Conservation (phyloP, 83 land plant genomes). For the Thuja plicata region DNA sequence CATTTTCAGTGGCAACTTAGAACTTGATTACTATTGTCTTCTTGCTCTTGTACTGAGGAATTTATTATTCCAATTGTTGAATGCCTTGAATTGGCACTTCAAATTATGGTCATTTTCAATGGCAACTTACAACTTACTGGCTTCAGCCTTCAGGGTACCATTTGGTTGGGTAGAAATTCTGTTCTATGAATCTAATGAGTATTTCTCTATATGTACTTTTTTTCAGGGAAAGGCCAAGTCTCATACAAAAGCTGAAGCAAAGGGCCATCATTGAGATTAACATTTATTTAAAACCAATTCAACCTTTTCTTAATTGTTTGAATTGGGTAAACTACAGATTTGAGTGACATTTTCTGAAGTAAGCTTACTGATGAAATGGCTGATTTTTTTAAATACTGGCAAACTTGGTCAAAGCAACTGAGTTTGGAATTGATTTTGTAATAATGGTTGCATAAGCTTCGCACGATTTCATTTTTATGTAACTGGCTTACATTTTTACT, state of each 20-base stretch:
- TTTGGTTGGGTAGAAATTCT: background rate
- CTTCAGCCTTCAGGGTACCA: slow-evolving; percentile 36
- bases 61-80: slow-evolving; percentile 24
- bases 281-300: background rate
- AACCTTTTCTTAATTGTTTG: background rate
- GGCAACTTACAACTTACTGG: slow-evolving; percentile 45
- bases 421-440: background rate
- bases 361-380: background rate
- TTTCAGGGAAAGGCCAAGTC: slow-evolving; percentile 44
- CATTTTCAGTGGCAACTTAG: slow-evolving; percentile 37
- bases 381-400: background rate
- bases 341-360: background rate
- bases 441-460: background rate
- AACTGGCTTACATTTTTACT: background rate
- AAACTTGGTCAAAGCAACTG: background rate
- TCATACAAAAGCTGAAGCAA: slow-evolving; percentile 38
- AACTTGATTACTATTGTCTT: slow-evolving; percentile 19
- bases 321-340: background rate
- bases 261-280: slow-evolving; percentile 34
- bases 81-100: slow-evolving; percentile 35
- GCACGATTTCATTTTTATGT: too few relatives aligned
- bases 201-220: background rate
- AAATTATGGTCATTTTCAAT: slow-evolving; percentile 33
- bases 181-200: background rate
- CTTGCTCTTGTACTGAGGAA: background rate